Conservation (phyloP, 2,329 filamentous ascomycete genomes). For the Allantophomopsis cytisporea region DNA sequence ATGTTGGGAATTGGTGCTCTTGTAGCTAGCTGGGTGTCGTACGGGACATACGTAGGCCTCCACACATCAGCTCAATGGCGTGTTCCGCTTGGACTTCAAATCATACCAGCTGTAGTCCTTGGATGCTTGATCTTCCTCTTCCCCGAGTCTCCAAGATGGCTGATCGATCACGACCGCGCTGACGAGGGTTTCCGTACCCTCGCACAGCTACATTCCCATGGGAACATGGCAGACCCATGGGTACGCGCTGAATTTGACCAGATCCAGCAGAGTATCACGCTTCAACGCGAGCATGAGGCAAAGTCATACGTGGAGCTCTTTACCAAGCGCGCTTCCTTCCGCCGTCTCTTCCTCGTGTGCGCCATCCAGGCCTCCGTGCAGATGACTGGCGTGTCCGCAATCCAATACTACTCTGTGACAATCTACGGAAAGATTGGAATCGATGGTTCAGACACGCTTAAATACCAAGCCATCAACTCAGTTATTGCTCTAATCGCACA, state of each 20-base stretch:
- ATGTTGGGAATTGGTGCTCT: constrained; percentile 70
- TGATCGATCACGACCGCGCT: constrained; percentile 43
- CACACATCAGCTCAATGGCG: constrained; percentile 29
- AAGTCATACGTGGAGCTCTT: constrained; percentile 51
- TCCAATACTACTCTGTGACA: constrained; percentile 46
- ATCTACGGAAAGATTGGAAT: constrained; percentile 57
- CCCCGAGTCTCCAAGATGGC: constrained; percentile 57
- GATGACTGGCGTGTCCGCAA: constrained; percentile 52
- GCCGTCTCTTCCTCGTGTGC: constrained; percentile 45
- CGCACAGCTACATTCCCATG: constrained; percentile 45
- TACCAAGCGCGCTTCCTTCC: constrained; percentile 44
- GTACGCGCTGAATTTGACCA: constrained; percentile 49
- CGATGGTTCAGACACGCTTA: constrained; percentile 45
- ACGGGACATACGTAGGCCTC: constrained; percentile 30
- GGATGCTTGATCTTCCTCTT: constrained; percentile 57
- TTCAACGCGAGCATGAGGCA: constrained; percentile 47
- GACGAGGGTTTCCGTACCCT: constrained; percentile 43
- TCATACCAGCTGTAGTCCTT: constrained; percentile 50
- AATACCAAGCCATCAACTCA: constrained; percentile 65
- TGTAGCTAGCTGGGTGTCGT: constrained; percentile 60
- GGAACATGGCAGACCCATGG: constrained; percentile 42
- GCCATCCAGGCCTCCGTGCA: constrained; percentile 49
- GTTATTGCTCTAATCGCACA: constrained; percentile 58
- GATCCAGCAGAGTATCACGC: constrained; percentile 47
- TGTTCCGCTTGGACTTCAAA: constrained; percentile 54